Base-by-base conservation (phyloP, 805 yeast genomes). In the Komagataella kurtzmanii region DNA sequence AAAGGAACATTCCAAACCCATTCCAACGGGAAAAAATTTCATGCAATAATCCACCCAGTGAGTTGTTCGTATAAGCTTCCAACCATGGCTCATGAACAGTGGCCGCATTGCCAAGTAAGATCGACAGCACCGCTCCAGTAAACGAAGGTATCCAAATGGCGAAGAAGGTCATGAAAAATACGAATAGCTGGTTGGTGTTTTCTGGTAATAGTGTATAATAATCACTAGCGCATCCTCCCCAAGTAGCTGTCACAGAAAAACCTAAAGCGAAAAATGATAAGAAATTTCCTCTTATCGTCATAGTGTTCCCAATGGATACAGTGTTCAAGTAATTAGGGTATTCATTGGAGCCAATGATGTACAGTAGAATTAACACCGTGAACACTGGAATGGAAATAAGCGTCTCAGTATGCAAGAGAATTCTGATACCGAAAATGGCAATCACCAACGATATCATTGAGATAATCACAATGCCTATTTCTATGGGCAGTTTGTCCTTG, bases 151-250 rank as follows among this genome's bases (percentile, higher is more conserved):
- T 50, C 49, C 78, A 70, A 18, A 83, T 80, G 2, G 85, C 85
- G 21, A 80, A 67, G 56, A 84, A 81, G 0, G 95, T 87, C 56
- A 83, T 67, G 17, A 66, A 19, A 59, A 81, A 85, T 1, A 83
- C 70, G 53, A 73, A 74, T 51, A 63, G 54, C 51, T 78, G 77
- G 2, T 85, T 74, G 0, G 87, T 77, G 45, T 73, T 70, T 59
- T 85, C 91, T 1, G 96, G 96, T 58, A 88, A 80, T 50, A 87
- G 71, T 49, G 88, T 78, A 64, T 86, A 86, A 64, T 88, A 88
- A 65, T 88, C 97, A 0, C 90, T 74, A 0, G 96, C 87, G 54
- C 86, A 77, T 2, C 90, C 83, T 47, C 95, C 90, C 96, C 96
- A 88, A 1, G 96, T 86, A 3, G 88, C 77, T 3, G 96, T 87